Conservation (phyloP, 805 yeast genomes). For the Candida vaughaniae region DNA sequence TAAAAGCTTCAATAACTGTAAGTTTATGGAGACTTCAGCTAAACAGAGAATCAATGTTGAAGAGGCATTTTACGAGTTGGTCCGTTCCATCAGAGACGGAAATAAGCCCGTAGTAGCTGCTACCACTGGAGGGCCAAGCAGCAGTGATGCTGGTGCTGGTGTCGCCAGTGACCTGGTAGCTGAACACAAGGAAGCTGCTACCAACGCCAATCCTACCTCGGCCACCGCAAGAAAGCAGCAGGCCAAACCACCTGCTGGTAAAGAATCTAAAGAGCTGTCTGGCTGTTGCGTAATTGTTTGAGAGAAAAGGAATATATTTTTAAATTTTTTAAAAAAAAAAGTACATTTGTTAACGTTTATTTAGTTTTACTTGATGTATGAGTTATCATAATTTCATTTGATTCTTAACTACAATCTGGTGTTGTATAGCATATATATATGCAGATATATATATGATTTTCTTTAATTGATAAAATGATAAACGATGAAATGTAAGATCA, state of each 20-base stretch:
- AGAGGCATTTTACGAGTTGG: conserved; percentile 72
- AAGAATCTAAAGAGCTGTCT: conserved; percentile 28
- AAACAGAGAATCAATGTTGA: conserved; percentile 89
- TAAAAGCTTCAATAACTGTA: conserved; percentile 54
- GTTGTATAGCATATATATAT: conserved; percentile 6
- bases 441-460: too few relatives aligned
- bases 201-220: conserved; percentile 7
- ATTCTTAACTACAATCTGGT: conserved; percentile 10
- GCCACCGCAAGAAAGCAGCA: conserved; percentile 13
- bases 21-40: conserved; percentile 90
- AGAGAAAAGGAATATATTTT: too few relatives aligned
- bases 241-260: conserved; percentile 11
- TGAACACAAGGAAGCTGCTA: conserved; percentile 9
- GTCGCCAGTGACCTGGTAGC: conserved; percentile 7
- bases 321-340: conserved; percentile 2
- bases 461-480: conserved; percentile 85
- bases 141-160: conserved; percentile 9
- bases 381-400: too few relatives aligned
- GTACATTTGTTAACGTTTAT: background rate
- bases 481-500: conserved; percentile 84
- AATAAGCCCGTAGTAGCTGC: conserved; percentile 5
- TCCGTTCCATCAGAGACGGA: conserved; percentile 50
- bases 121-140: too few relatives aligned
- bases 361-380: background rate
- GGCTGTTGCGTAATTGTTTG: conserved; percentile 39